Evolutionary conservation across 768 basidiomycete genomes (phyloP).

Genomic region (Mycena crocata): DNA sequence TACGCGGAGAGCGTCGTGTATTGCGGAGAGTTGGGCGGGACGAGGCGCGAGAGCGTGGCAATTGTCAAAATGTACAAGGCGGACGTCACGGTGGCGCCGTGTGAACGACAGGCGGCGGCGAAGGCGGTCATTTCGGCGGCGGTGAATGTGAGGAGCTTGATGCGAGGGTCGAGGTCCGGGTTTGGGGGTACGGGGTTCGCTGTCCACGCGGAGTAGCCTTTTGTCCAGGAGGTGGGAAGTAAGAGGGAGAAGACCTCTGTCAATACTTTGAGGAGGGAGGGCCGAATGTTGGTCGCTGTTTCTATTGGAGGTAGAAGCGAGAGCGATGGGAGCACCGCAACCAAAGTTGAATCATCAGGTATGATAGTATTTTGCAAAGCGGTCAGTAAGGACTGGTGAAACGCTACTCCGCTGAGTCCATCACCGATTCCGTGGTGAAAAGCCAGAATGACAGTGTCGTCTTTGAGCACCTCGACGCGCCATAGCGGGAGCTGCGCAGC

Average conservation of each 20-base stretch:
- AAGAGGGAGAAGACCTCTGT: slow-evolving; percentile 40
- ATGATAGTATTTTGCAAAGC: slow-evolving; percentile 40
- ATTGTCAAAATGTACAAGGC: slow-evolving; percentile 41
- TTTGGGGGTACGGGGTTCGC: slow-evolving; percentile 39
- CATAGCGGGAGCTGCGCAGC: slow-evolving; percentile 47
- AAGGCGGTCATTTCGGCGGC: slow-evolving; percentile 38
- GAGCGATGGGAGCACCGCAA: slow-evolving; percentile 32
- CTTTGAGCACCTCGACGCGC: slow-evolving; percentile 48
- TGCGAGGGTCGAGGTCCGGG: slow-evolving; percentile 34
- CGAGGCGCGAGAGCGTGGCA: slow-evolving; percentile 39
- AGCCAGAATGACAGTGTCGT: slow-evolving; percentile 47
- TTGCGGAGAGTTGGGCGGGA: slow-evolving; percentile 25
- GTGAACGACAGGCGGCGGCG: slow-evolving; percentile 40
- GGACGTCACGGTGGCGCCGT: slow-evolving; percentile 49
- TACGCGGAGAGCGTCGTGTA: slow-evolving; percentile 35
- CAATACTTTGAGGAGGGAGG: slow-evolving; percentile 41
- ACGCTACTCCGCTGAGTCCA: slow-evolving; percentile 52
- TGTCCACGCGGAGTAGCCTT: slow-evolving; percentile 44
- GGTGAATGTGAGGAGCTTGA: slow-evolving; percentile 42
- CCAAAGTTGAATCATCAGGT: slow-evolving; percentile 10
- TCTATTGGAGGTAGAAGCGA: slow-evolving; percentile 45
- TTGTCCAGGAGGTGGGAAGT: slow-evolving; percentile 46
- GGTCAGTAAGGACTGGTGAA: slow-evolving; percentile 47
- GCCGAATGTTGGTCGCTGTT: slow-evolving; percentile 38
- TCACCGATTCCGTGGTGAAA: slow-evolving; percentile 56